Percentiles rank a stretch among this genome's conserved stretches.
Conservation (phyloP, 768 basidiomycete species). For the Agaricus subrufescens region DNA sequence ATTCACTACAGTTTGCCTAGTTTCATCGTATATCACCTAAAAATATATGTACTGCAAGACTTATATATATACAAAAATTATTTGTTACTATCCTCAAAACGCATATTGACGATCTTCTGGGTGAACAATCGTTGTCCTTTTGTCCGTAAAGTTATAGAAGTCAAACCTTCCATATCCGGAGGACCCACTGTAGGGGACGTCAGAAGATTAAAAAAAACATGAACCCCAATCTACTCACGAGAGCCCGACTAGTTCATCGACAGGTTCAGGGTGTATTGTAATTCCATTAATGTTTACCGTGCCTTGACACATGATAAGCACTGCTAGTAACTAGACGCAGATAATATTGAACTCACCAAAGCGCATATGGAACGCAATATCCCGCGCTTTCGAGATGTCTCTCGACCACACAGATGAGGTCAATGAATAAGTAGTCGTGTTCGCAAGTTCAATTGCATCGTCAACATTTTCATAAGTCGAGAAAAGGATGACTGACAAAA, state of each 20-base stretch:
- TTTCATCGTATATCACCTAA: too few relatives aligned
- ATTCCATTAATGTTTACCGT: constrained; percentile 52
- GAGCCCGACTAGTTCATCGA: constrained; percentile 34
- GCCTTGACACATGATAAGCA: constrained; percentile 25
- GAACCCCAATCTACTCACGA: constrained; percentile 30
- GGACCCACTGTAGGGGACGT: constrained; percentile 25
- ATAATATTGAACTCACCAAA: constrained; percentile 28
- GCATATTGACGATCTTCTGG: constrained; percentile 24
- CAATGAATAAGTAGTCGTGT: constrained; percentile 48
- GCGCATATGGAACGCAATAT: constrained; percentile 43
- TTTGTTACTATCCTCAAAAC: too few relatives aligned
- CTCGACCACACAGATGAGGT: constrained; percentile 48
- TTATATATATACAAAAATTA: too few relatives aligned
- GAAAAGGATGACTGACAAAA: constrained; percentile 35
- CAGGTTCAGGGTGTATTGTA: constrained; percentile 40
- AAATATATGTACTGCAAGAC: too few relatives aligned
- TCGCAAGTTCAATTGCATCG: constrained; percentile 53
- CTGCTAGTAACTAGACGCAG: neutral
- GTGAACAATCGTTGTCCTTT: constrained; percentile 37
- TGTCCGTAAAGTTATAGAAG: constrained; percentile 46
- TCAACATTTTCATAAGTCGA: constrained; percentile 41
- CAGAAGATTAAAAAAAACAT: neutral
- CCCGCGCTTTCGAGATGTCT: constrained; percentile 37
- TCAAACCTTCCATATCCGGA: constrained; percentile 52
- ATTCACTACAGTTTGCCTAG: too few relatives aligned